phyloP scores from a whole-genome alignment of 106 monocot genomes.

The Phalaenopsis equestris region DNA sequence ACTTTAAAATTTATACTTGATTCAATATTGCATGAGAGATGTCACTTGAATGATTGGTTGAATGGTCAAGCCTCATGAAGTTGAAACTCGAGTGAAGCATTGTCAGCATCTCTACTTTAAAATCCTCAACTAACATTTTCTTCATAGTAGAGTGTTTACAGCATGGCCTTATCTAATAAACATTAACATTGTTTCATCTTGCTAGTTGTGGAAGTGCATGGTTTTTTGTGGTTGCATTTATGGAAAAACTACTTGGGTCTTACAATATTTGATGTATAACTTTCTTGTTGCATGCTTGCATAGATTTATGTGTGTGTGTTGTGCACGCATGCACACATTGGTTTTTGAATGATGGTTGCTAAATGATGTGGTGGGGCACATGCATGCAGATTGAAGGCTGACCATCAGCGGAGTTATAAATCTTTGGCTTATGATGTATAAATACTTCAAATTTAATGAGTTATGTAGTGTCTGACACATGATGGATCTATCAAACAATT shows the following conservation, averaged over 20 bases:
- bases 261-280: not conserved
- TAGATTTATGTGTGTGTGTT: no score
- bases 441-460: no score
- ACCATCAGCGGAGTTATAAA: not conserved
- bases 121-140: not conserved
- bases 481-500: no score
- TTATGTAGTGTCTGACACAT: no score
- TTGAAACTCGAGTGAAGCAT: not conserved
- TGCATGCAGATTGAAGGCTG: not conserved
- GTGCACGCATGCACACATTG: no score
- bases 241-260: not conserved
- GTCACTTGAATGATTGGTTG: not conserved
- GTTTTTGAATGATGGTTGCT: no score
- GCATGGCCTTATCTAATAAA: not conserved
- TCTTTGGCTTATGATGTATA: no score
- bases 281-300: not conserved
- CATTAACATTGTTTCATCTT: not conserved
- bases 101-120: not conserved
- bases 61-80: not conserved
- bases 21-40: not conserved
- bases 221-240: not conserved
- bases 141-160: not conserved
- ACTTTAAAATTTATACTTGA: not conserved
- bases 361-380: not conserved
- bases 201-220: not conserved